Conservation (phyloP, 2,329 filamentous ascomycete genomes). For the Trichoderma atroviride region DNA sequence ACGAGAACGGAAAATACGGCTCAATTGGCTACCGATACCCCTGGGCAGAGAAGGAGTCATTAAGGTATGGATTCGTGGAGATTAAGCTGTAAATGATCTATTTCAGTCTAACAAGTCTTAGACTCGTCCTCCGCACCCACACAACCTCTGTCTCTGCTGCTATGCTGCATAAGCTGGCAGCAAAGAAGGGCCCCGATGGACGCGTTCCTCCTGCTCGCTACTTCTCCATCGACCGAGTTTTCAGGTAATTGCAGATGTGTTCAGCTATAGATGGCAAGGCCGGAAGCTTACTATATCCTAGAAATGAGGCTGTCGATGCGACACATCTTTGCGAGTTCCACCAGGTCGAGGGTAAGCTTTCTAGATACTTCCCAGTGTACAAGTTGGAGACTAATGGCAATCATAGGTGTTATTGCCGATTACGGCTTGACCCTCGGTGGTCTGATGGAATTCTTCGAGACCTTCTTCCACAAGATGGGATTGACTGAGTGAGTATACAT, state of each 20-base stretch:
- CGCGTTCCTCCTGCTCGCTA: constrained; percentile 75
- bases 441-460: constrained; percentile 88
- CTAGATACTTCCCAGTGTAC: neutral
- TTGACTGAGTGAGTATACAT: constrained; percentile 54
- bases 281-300: neutral
- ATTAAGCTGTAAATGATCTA: neutral
- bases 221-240: constrained; percentile 98
- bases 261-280: neutral
- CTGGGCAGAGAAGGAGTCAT: constrained; percentile 84
- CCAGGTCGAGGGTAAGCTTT: constrained; percentile 78
- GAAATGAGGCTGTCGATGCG: constrained; percentile 92
- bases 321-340: constrained; percentile 98
- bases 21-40: constrained; percentile 97
- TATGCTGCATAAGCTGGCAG: constrained; percentile 87
- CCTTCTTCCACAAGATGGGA: constrained; percentile 97
- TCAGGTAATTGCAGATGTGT: constrained; percentile 54
- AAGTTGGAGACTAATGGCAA: neutral
- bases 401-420: constrained; percentile 78
- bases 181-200: constrained; percentile 73
- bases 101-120: neutral
- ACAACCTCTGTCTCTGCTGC: constrained; percentile 91
- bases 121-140: constrained; percentile 88
- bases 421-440: constrained; percentile 91
- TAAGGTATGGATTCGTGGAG: constrained; percentile 47
- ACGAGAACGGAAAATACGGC: constrained; percentile 88